Percentiles rank a stretch among this genome's conserved stretches.
phyloP scores from a whole-genome alignment of 1,284 basidiomycete species.

The Marasmius fiardii region DNA sequence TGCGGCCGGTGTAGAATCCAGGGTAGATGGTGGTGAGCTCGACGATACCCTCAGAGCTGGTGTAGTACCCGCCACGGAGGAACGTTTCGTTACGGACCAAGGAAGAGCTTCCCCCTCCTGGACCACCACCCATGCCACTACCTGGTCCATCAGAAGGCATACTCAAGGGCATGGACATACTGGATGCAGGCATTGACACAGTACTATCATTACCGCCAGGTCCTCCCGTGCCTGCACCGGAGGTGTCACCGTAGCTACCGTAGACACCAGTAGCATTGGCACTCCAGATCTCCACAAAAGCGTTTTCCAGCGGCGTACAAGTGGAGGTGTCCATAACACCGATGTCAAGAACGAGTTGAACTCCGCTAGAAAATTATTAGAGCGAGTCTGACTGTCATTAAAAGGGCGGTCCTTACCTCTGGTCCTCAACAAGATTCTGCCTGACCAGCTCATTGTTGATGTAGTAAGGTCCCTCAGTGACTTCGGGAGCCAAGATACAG shows the following conservation, averaged over 20 bases:
- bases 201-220: background rate
- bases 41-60: conserved; percentile 48
- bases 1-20: conserved; percentile 34
- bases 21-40: conserved; percentile 52
- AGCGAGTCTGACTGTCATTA: background rate
- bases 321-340: background rate
- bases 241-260: conserved; percentile 18
- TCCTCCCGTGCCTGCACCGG: background rate
- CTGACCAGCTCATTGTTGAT: conserved; percentile 19
- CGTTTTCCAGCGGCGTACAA: background rate
- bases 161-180: background rate
- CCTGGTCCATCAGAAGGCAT: too few relatives aligned
- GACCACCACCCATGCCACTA: background rate
- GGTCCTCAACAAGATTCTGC: conserved; percentile 15
- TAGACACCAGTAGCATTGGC: conserved; percentile 28
- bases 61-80: conserved; percentile 48
- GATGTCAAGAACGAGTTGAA: background rate
- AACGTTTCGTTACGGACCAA: conserved; percentile 31
- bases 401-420: conserved; percentile 23
- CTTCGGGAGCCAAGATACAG: conserved; percentile 17
- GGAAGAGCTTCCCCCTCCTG: conserved; percentile 1
- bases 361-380: background rate
- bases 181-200: background rate
- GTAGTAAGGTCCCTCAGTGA: conserved; percentile 19
- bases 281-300: conserved; percentile 6